These are phyloP conservation scores for Mucuna pruriens DNA, from an alignment of 306 rosid genomes.

Conservation along the genomic window DNA sequence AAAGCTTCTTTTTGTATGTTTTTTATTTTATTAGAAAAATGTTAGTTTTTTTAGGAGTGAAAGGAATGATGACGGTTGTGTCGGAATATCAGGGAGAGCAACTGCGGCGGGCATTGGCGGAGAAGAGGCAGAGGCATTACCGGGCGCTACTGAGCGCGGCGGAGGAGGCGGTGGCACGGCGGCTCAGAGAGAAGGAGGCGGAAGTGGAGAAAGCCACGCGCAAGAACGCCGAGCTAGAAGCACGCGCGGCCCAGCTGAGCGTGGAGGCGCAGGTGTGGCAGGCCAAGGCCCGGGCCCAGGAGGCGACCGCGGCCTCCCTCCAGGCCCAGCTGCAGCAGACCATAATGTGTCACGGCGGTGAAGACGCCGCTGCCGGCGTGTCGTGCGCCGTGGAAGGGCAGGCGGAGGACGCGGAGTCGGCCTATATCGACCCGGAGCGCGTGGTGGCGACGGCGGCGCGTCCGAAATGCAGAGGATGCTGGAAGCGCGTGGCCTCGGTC, in stretches of 20 bases:
- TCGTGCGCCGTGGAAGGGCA: slow-evolving; percentile 58
- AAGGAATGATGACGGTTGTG: neutral
- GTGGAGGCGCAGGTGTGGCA: slow-evolving; percentile 87
- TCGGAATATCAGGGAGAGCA: slow-evolving; percentile 62
- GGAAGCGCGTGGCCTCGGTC: slow-evolving; percentile 72
- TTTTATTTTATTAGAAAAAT: neutral
- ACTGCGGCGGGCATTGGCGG: slow-evolving; percentile 73
- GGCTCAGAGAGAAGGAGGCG: slow-evolving; percentile 65
- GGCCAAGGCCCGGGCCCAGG: slow-evolving; percentile 80
- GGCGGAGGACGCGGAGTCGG: slow-evolving; percentile 91
- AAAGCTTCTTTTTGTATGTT: no score
- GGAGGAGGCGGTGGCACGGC: slow-evolving; percentile 65
- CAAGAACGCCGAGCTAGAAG: slow-evolving; percentile 74
- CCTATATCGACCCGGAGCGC: slow-evolving; percentile 70
- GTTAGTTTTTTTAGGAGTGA: neutral
- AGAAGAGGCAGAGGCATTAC: slow-evolving; percentile 75
- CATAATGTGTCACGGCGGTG: slow-evolving; percentile 47
- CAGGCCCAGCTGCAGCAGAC: slow-evolving; percentile 83
- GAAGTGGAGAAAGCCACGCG: slow-evolving; percentile 80
- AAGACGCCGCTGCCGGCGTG: slow-evolving; percentile 31
- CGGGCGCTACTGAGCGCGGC: slow-evolving; percentile 61
- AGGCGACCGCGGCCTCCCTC: slow-evolving; percentile 66
- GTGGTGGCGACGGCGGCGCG: slow-evolving; percentile 36
- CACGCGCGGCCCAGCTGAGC: slow-evolving; percentile 80
- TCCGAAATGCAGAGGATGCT: slow-evolving; percentile 78